Conservation (phyloP, 2,329 filamentous ascomycete species). For the Neocatenulostroma microsporum region DNA sequence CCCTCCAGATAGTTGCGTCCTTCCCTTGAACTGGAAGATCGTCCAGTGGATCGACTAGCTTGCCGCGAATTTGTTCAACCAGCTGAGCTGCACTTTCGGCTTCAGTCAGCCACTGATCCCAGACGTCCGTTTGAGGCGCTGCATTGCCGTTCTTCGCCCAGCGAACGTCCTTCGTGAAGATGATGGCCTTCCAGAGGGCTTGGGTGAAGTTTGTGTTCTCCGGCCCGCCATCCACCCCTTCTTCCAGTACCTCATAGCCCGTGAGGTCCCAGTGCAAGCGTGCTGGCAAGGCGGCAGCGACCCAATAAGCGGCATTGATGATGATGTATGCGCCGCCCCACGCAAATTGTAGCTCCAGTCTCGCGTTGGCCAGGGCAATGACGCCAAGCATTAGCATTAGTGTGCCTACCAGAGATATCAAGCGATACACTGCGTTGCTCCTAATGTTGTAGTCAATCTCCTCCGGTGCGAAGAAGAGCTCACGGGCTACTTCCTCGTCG, state of each 20-base stretch:
- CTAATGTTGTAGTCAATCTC: conserved; percentile 40
- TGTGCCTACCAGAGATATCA: conserved; percentile 44
- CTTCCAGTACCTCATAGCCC: conserved; percentile 35
- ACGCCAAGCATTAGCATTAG: conserved; percentile 47
- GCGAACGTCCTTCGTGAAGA: conserved; percentile 35
- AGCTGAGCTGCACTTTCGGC: conserved; percentile 11
- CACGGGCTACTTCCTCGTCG: conserved; percentile 42
- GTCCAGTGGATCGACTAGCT: no score
- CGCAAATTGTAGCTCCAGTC: conserved; percentile 40
- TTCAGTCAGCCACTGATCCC: conserved; percentile 21
- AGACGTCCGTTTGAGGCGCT: conserved; percentile 16
- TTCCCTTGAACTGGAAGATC: no score
- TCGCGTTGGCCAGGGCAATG: conserved; percentile 44
- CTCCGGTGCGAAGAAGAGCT: conserved; percentile 47
- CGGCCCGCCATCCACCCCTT: conserved; percentile 27
- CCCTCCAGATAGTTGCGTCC: conserved; percentile 7
- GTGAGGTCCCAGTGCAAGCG: conserved; percentile 43
- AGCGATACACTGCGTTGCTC: conserved; percentile 35
- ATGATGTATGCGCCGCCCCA: conserved; percentile 45
- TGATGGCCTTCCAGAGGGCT: conserved; percentile 43
- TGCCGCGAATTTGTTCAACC: conserved; percentile 8
- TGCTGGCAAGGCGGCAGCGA: conserved; percentile 42
- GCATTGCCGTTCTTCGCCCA: conserved; percentile 33
- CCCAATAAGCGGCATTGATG: conserved; percentile 45
- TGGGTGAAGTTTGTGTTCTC: conserved; percentile 38